Percentiles rank a stretch among this genome's conserved stretches.
phyloP scores from a whole-genome alignment of 352 stramenopile species.

The Globisporangium solare region DNA sequence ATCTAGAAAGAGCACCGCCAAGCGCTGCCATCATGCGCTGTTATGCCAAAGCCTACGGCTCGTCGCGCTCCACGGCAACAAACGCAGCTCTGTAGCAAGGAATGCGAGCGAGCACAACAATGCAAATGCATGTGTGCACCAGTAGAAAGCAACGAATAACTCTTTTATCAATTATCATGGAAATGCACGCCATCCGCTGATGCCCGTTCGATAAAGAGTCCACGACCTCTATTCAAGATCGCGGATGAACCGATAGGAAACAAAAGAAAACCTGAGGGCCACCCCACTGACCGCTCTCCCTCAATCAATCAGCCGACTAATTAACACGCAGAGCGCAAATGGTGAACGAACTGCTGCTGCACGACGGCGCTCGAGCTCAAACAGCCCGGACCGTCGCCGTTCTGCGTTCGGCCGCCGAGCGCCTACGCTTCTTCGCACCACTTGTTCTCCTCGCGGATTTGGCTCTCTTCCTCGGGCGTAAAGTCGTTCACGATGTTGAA shows the following conservation, averaged over 20 bases:
- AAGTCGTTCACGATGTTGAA: slow-evolving; percentile 99
- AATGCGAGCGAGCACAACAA: background rate
- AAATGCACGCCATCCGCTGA: background rate
- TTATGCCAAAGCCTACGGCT: no score
- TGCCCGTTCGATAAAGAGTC: no score
- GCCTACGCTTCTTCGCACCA: slow-evolving; percentile 98
- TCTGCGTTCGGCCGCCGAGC: background rate
- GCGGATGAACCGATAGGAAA: no score
- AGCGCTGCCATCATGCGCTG: background rate
- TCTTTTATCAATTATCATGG: background rate
- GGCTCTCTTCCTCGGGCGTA: slow-evolving; percentile 98
- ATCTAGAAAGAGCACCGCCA: background rate
- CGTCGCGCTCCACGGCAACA: no score
- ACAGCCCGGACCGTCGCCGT: no score
- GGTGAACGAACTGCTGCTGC: no score
- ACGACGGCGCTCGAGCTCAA: no score
- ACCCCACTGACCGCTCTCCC: no score
- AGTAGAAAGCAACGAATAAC: background rate
- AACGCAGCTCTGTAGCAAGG: background rate
- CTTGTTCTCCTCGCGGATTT: slow-evolving; percentile 99
- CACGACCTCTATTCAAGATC: no score
- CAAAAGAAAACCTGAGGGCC: no score
- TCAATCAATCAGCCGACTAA: no score
- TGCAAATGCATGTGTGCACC: background rate
- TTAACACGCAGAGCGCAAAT: no score